phyloP scores from a whole-genome alignment of 2,329 filamentous ascomycete genomes.

The Talaromyces sp. region DNA sequence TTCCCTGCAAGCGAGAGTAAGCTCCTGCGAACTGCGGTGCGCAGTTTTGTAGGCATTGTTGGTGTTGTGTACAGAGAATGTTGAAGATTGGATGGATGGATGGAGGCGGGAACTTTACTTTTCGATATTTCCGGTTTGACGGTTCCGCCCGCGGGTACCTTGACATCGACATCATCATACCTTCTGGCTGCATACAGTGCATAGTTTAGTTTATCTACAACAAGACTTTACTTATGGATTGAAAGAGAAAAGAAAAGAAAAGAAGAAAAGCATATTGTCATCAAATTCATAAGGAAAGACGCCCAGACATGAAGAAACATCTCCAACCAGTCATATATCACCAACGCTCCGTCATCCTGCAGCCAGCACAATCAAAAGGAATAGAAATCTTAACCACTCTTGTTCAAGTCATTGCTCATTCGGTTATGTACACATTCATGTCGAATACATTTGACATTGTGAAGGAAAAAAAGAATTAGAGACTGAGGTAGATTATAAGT shows the following conservation, averaged over 20 bases:
- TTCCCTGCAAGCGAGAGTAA: constrained; percentile 28
- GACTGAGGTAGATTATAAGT: constrained; percentile 2
- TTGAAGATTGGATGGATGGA: neutral
- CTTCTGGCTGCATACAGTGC: too few species aligned
- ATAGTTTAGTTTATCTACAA: too few species aligned
- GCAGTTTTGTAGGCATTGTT: constrained; percentile 40
- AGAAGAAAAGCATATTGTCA: neutral
- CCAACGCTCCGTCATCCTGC: neutral
- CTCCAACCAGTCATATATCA: constrained; percentile 1
- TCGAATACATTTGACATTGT: constrained; percentile 11
- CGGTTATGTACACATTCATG: constrained; percentile 16
- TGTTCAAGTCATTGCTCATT: constrained; percentile 16
- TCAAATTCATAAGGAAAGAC: constrained; percentile 7
- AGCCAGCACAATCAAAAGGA: neutral
- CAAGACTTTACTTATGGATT: neutral
- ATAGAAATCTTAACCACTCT: neutral
- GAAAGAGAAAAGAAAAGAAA: neutral
- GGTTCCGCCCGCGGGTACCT: neutral
- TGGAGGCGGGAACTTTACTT: neutral
- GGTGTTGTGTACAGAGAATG: neutral
- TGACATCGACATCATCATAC: neutral
- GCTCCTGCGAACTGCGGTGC: constrained; percentile 35
- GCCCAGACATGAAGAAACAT: constrained; percentile 1
- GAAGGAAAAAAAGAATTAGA: constrained; percentile 8
- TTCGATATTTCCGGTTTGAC: constrained; percentile 1